Percentiles rank a stretch among this genome's conserved stretches.
Evolutionary conservation across 495 filamentous ascomycete genomes (phyloP).

Genomic region (Aspergillus bridgeri): DNA sequence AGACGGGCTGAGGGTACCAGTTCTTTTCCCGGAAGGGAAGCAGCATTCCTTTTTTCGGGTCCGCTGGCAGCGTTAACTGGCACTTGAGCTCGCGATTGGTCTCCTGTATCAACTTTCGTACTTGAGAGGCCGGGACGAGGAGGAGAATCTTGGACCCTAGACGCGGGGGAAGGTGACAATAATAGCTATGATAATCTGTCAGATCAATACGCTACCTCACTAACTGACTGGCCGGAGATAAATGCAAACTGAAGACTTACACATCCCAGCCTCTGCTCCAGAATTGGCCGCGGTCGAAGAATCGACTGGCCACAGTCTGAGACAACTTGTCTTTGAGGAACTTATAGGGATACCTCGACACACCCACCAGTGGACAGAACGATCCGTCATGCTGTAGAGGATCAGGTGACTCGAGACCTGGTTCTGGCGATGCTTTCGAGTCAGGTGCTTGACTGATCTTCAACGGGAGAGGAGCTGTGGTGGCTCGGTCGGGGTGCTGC

Average conservation of each 20-base stretch:
- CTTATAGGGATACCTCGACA: constrained; percentile 58
- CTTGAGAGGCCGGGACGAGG: constrained; percentile 61
- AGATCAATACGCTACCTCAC: background rate
- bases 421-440: background rate
- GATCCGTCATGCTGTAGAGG: constrained; percentile 14
- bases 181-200: constrained; percentile 52
- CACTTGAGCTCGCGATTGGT: constrained; percentile 53
- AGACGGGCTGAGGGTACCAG: constrained; percentile 58
- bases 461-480: too few relatives aligned
- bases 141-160: constrained; percentile 49
- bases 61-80: constrained; percentile 48
- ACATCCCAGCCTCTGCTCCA: constrained; percentile 66
- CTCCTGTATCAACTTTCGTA: constrained; percentile 52
- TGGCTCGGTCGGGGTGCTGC: too few relatives aligned
- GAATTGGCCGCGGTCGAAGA: constrained; percentile 57
- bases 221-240: background rate
- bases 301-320: constrained; percentile 46
- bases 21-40: constrained; percentile 50
- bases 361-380: constrained; percentile 59
- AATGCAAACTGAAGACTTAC: constrained; percentile 48
- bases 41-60: constrained; percentile 46
- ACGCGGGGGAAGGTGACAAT: constrained; percentile 51
- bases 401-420: background rate
- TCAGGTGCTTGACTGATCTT: too few relatives aligned
- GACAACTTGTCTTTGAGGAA: constrained; percentile 48